Base-by-base conservation (phyloP, 768 basidiomycete genomes). In the Suillus tomentosus region DNA sequence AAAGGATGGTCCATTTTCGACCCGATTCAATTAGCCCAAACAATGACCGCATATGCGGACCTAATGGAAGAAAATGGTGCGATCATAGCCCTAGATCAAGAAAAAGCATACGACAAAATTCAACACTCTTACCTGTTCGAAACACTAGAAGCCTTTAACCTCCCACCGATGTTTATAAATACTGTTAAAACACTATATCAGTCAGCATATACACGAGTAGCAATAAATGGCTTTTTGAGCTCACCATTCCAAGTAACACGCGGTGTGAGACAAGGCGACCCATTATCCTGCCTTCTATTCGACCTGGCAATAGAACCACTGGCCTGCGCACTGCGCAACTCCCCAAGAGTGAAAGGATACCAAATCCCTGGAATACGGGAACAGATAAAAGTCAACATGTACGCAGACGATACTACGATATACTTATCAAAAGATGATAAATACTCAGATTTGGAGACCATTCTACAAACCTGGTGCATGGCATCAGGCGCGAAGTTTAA, bases 61-160 rank as follows among this genome's bases (percentile, higher is more conserved):
- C 22, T 34, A 42, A 60, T 51, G n/a, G 68, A 72, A 39, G 62
- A 63, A 48, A 67, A 79, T 34, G 71, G 79, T 0, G 27, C 57
- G 0, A 76, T 80, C 0, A 34, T 81, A 0, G 62, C 70, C 0
- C 72, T 80, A 0, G 78, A 80, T 68, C 79, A 80, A 64, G 79
- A 80, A 2, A 48, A 48, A 2, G 47, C 47, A 0, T 48, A 48
- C 0, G 6, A 48, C 13, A 24, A 1, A 14, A 65, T 81, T 0
- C 27, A 40, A 0, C 78, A 80, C 24, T 37, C 65, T 3, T 81
- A 74, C 70, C 65, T 80, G 2, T 71, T 72, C 70, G 48, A 62
- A 17, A 66, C 70, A 0, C 70, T 80, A 0, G 42, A 64, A 40
- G 64, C 58, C 22, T 66, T 71, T 11, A 45, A 64, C 10, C 61